Evolutionary conservation across 306 rosid species (phyloP).

Genomic region (Prosopis cineraria): DNA sequence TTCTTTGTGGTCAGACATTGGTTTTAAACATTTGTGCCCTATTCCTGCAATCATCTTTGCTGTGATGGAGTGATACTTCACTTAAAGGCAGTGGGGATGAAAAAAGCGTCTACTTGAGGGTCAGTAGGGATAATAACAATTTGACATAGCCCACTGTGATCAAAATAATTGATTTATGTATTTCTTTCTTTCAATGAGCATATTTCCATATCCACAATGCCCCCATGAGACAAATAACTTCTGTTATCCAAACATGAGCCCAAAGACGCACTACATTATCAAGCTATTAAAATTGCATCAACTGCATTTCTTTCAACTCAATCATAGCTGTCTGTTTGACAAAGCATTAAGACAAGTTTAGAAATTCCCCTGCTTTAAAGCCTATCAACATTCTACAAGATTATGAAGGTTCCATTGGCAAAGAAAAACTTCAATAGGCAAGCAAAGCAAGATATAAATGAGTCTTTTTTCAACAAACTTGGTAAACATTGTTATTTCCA

Average conservation of each 20-base stretch:
- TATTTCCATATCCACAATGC: not conserved
- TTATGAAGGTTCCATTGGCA: not conserved
- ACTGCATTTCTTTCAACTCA: too few relatives aligned
- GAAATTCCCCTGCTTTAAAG: not conserved
- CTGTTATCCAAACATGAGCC: not conserved
- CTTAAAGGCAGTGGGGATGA: not conserved
- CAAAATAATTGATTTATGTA: not conserved
- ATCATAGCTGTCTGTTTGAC: not conserved
- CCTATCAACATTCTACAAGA: not conserved
- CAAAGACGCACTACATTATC: too few relatives aligned
- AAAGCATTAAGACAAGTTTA: too few relatives aligned
- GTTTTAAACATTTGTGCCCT: not conserved
- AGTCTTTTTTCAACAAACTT: not conserved
- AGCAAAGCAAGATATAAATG: not conserved
- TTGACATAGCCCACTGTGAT: not conserved
- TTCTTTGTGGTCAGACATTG: not conserved
- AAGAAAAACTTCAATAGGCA: not conserved
- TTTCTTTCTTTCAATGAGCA: too few relatives aligned
- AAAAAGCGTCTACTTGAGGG: not conserved
- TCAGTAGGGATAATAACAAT: not conserved
- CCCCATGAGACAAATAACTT: not conserved
- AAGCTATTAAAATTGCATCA: not conserved
- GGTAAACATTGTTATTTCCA: not conserved
- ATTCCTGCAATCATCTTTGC: not conserved
- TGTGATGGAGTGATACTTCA: not conserved